phyloP scores from a whole-genome alignment of 306 rosid genomes.

The apple (Malus domestica) region DNA sequence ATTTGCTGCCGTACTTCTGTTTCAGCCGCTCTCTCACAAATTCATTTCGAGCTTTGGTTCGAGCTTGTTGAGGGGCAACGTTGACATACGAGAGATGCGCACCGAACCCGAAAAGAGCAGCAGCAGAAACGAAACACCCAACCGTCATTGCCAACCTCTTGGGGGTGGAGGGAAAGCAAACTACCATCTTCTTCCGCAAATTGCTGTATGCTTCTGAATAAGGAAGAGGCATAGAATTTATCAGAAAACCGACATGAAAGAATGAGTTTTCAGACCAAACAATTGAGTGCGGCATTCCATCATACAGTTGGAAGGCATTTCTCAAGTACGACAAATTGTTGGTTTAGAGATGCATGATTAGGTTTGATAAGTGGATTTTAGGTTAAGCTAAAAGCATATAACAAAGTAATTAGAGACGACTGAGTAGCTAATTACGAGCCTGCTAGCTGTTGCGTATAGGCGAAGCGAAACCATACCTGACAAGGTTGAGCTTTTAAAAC shows the following conservation, averaged over 20 bases:
- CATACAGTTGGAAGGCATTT: conserved; percentile 30
- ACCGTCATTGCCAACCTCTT: conserved; percentile 52
- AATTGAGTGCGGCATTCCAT: conserved; percentile 22
- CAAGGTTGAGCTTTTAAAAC: background rate
- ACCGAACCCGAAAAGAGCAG: conserved; percentile 44
- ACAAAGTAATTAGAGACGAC: background rate
- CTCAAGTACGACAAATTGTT: background rate
- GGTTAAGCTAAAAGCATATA: background rate
- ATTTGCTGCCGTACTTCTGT: conserved; percentile 54
- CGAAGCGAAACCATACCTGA: background rate
- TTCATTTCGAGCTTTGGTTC: conserved; percentile 58
- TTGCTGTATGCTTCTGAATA: background rate
- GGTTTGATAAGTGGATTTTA: background rate
- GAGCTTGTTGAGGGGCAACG: conserved; percentile 66
- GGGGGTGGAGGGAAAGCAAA: conserved; percentile 73
- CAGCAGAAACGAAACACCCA: conserved; percentile 52
- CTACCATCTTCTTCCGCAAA: conserved; percentile 36
- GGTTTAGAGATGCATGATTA: background rate
- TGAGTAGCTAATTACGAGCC: background rate
- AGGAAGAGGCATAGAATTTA: background rate
- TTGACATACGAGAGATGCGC: conserved; percentile 57
- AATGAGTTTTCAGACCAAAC: background rate
- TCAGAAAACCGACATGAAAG: background rate
- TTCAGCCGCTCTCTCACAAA: conserved; percentile 41
- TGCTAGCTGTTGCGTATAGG: background rate